These are phyloP conservation scores for Coelastrella sp. DNA, from an alignment of 139 green algal genomes.

Conservation along the genomic window DNA sequence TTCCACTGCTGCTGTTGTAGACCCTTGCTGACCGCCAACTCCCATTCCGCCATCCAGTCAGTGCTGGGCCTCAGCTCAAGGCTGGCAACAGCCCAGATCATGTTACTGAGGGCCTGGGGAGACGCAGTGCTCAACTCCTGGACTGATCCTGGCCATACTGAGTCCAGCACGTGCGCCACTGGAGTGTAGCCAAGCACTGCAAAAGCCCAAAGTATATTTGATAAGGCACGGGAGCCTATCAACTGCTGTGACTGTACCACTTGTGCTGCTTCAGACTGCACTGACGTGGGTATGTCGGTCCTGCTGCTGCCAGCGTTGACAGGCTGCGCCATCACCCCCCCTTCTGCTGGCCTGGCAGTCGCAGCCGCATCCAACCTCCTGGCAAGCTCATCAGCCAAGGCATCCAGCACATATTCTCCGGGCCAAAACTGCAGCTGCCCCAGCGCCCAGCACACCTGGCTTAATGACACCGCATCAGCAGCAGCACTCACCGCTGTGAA, in stretches of 20 bases:
- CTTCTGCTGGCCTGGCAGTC: not conserved
- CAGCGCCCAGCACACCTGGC: constrained; percentile 15
- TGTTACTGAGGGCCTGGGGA: constrained; percentile 4
- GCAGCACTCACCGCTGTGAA: constrained; percentile 3
- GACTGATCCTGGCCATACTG: not conserved
- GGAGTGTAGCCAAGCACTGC: constrained; percentile 21
- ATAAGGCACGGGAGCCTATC: not conserved
- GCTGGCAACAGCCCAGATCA: constrained; percentile 34
- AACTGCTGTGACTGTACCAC: not conserved
- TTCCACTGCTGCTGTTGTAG: constrained; percentile 28
- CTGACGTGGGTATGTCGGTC: not conserved
- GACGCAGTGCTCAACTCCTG: not conserved
- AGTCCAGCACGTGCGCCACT: not conserved
- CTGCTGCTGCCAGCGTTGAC: constrained; percentile 11
- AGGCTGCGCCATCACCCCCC: not conserved
- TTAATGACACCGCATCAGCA: constrained; percentile 25
- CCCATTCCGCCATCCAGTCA: constrained; percentile 10
- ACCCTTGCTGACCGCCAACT: not conserved
- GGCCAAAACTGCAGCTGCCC: constrained; percentile 36
- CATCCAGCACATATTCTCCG: constrained; percentile 3
- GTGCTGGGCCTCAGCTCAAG: not conserved
- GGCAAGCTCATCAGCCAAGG: not conserved
- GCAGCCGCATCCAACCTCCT: not conserved
- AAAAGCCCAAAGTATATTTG: constrained; percentile 28
- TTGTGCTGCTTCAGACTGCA: not conserved